These are phyloP conservation scores for Patellifolia procumbens DNA, from an alignment of 179 eudicot species.

Conservation along the genomic window DNA sequence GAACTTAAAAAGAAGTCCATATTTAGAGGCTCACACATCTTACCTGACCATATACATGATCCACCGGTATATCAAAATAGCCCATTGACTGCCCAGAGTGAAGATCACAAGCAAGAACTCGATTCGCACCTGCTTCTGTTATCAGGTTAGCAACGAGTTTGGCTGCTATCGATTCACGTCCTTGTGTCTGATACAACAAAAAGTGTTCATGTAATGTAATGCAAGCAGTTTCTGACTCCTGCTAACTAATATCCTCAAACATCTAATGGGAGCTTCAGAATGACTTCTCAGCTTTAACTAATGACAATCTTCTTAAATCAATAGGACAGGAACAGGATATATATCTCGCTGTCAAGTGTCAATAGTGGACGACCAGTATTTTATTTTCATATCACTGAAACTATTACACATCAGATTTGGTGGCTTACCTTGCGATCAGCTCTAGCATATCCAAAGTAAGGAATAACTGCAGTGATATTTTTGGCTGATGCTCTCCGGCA, in stretches of 20 bases:
- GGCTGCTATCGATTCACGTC: slow-evolving; percentile 96
- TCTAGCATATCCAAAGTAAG: slow-evolving; percentile 94
- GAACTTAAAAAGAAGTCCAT: background rate
- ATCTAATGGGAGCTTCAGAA: background rate
- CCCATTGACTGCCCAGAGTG: slow-evolving; percentile 66
- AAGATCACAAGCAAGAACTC: slow-evolving; percentile 69
- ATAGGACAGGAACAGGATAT: background rate
- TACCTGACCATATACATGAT: slow-evolving; percentile 80
- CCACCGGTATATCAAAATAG: slow-evolving; percentile 59
- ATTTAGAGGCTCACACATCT: background rate
- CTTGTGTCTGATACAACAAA: slow-evolving; percentile 66
- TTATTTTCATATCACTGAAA: background rate
- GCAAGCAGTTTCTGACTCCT: background rate
- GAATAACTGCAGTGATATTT: slow-evolving; percentile 87
- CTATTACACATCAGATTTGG: background rate
- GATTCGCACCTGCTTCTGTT: slow-evolving; percentile 90
- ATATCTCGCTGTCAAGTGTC: background rate
- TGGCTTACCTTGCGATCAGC: slow-evolving; percentile 82
- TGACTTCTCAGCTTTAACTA: background rate
- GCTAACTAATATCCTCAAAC: background rate
- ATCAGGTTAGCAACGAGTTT: slow-evolving; percentile 87
- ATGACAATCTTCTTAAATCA: background rate
- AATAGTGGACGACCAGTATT: background rate
- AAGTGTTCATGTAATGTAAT: background rate
- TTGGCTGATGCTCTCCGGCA: slow-evolving; percentile 94